These are phyloP conservation scores for Sinapis alba DNA, from an alignment of 441 rosid species.

Conservation along the genomic window DNA sequence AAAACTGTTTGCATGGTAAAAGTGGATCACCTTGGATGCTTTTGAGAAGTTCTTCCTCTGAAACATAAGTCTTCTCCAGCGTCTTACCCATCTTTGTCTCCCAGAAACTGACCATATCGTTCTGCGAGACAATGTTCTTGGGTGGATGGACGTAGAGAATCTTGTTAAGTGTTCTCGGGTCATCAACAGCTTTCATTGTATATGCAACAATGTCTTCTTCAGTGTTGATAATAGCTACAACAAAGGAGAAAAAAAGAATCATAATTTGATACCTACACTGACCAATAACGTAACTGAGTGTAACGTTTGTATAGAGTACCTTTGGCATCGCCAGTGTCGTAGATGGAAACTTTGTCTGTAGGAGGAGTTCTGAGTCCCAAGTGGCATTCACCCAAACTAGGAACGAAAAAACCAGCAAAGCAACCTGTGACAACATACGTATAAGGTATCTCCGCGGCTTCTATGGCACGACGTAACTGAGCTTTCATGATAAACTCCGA, in stretches of 20 bases:
- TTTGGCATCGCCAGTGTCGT: constrained; percentile 48
- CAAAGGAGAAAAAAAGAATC: background rate
- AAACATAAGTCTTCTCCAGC: constrained; percentile 47
- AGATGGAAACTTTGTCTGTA: constrained; percentile 45
- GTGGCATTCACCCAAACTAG: constrained; percentile 40
- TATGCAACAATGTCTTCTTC: constrained; percentile 53
- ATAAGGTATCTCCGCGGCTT: constrained; percentile 59
- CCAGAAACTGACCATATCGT: constrained; percentile 57
- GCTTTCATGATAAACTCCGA: constrained; percentile 48
- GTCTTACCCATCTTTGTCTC: constrained; percentile 58
- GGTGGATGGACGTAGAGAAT: constrained; percentile 53
- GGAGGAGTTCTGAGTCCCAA: constrained; percentile 47
- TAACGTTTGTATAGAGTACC: constrained; percentile 30
- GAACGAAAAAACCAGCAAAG: constrained; percentile 45
- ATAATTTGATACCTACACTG: background rate
- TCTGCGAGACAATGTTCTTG: constrained; percentile 52
- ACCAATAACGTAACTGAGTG: background rate
- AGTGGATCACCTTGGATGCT: constrained; percentile 46
- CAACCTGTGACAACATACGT: constrained; percentile 51
- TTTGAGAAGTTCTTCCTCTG: constrained; percentile 52
- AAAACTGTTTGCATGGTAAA: background rate
- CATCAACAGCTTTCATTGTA: constrained; percentile 56
- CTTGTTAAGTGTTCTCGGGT: constrained; percentile 56
- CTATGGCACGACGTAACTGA: constrained; percentile 52
- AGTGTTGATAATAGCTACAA: constrained; percentile 49